A percentile compares a stretch with the other conserved stretches of the same genome.
phyloP scores from a whole-genome alignment of 1,284 basidiomycete genomes.

The Polyporus tsugae region DNA sequence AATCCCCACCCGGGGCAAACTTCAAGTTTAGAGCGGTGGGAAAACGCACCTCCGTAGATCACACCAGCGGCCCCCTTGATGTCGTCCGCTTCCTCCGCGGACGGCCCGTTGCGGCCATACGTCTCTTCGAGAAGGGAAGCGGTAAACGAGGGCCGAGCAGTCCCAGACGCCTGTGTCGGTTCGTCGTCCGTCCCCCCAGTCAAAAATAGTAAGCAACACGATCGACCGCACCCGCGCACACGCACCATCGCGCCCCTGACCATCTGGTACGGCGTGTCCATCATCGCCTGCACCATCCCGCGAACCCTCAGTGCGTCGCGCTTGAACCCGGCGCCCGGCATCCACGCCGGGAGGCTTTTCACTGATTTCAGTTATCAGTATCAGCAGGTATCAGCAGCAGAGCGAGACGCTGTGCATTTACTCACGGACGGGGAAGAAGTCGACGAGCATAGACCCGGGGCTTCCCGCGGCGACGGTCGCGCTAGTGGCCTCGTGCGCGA shows the following conservation, averaged over 20 bases:
- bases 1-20: not conserved
- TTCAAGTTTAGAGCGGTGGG: not conserved
- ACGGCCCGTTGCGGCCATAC: slow-evolving; percentile 26
- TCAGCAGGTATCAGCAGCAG: not conserved
- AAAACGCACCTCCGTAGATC: slow-evolving; percentile 50
- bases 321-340: slow-evolving; percentile 65
- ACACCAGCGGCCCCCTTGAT: slow-evolving; percentile 65
- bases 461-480: slow-evolving; percentile 58
- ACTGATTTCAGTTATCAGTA: slow-evolving; percentile 33
- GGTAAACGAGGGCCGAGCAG: slow-evolving; percentile 58
- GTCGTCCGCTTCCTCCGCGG: slow-evolving; percentile 54
- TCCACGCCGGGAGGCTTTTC: slow-evolving; percentile 62
- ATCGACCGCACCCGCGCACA: not conserved
- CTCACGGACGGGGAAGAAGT: slow-evolving; percentile 62
- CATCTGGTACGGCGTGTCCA: slow-evolving; percentile 60
- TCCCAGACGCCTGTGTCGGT: slow-evolving; percentile 46
- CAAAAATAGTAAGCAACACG: not conserved
- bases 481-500: slow-evolving; percentile 56
- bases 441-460: slow-evolving; percentile 61
- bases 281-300: slow-evolving; percentile 46
- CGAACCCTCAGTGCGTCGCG: slow-evolving; percentile 52
- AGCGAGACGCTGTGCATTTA: slow-evolving; percentile 24
- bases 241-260: slow-evolving; percentile 60
- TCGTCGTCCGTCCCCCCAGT: not conserved
- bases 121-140: slow-evolving; percentile 55